Base-by-base conservation (phyloP, 2,329 filamentous ascomycete genomes). In the Alternaria viburni region DNA sequence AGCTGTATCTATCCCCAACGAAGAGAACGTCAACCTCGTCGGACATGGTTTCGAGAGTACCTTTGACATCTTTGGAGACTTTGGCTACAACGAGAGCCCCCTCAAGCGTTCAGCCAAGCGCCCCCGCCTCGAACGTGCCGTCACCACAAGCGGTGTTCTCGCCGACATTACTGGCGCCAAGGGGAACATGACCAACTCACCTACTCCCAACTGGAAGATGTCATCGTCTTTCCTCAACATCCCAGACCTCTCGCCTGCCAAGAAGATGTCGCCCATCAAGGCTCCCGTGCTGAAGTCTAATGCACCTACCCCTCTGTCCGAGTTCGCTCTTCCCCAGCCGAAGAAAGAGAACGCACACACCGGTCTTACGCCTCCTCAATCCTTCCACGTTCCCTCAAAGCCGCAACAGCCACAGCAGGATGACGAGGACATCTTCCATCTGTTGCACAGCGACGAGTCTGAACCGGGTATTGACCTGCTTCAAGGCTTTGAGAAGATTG, bases 401-500 rank as follows among this genome's bases (percentile, higher is more conserved):
- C 59, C 71, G 43, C 62, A 71, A 58, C 62, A 55, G 21, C 54
- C 36, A 26, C 54, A 74, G 13, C 61, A 63, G 54, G 84, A 86
- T 47, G 84, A 86, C 43, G 84, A 87, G 8, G 86, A 87, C 13
- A 84, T 88, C 28, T 88, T 85, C 70, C 80, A 83, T 19, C 85
- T 88, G 36, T 83, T 90, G 44, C 82, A 88, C 55, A 83, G 84
- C 60, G 88, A 90, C 63, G 87, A 89, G 44, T 82, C 82, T 4
- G 84, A 87, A 61, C 88, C 90, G 62, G 80, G 86, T 13, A 85
- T 93, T 54, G 91, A 93, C 71, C 90, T 93, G 68, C 85, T 91
- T 49, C 89, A 92, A 74, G 90, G 90, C 10, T 93, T 93, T 72
- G 88, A 90, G 75, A 91, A 90, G 81, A 93, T 93, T 75, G 91